Conservation (phyloP, 139 green algal species). For the Klebsormidium nitens region DNA sequence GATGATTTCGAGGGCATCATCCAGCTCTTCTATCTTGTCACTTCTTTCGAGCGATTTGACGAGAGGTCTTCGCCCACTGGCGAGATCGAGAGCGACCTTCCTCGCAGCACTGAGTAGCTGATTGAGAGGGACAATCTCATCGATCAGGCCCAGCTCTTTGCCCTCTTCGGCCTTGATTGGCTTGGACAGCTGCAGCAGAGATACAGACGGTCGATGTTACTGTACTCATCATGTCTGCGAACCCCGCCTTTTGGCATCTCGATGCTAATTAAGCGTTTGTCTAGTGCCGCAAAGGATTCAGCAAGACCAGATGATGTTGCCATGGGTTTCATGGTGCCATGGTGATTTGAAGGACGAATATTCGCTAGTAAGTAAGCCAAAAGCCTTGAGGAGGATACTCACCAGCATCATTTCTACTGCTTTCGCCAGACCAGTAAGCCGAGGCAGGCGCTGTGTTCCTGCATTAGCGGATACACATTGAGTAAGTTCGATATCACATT, state of each 20-base stretch:
- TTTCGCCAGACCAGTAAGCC: conserved; percentile 88
- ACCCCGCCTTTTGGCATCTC: too few species aligned
- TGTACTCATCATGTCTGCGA: too few species aligned
- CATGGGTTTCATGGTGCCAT: too few species aligned
- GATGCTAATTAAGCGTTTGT: too few species aligned
- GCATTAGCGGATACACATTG: conserved; percentile 1
- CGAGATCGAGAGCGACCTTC: conserved; percentile 75
- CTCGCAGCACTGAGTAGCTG: conserved; percentile 59
- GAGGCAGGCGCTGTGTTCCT: conserved; percentile 89
- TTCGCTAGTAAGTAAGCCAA: too few species aligned
- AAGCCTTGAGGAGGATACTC: too few species aligned
- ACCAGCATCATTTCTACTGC: conserved; percentile 89
- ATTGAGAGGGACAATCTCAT: conserved; percentile 61
- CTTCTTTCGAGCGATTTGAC: conserved; percentile 44
- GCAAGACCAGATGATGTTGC: too few species aligned
- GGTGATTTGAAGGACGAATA: too few species aligned
- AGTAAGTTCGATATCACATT: too few species aligned
- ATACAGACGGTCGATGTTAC: too few species aligned
- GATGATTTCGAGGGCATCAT: conserved; percentile 69
- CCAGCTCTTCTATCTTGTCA: conserved; percentile 69
- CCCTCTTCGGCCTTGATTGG: conserved; percentile 52
- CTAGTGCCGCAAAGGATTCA: too few species aligned
- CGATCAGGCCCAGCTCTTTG: conserved; percentile 79
- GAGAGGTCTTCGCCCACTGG: conserved; percentile 48
- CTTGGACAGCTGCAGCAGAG: conserved; percentile 62